Percentiles rank a stretch among this genome's conserved stretches.
These are phyloP conservation scores for Colletotrichum sp. DNA, from an alignment of 2,329 filamentous ascomycete genomes.

Conservation along the genomic window DNA sequence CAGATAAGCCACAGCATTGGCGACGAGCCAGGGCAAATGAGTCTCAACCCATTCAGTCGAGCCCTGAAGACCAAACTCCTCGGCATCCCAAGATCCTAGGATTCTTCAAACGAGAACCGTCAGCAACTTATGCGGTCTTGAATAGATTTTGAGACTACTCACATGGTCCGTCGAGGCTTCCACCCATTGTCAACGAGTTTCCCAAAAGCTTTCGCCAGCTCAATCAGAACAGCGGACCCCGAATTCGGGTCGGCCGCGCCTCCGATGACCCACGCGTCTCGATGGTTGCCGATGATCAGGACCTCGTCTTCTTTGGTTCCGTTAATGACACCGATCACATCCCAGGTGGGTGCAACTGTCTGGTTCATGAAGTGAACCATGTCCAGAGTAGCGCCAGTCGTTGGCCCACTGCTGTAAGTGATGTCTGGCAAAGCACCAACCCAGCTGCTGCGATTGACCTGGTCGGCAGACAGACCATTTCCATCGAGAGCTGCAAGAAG, in stretches of 20 bases:
- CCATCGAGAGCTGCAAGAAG: background rate
- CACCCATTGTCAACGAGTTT: constrained; percentile 51
- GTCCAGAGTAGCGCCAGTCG: background rate
- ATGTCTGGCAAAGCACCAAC: constrained; percentile 2
- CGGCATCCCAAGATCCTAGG: constrained; percentile 37
- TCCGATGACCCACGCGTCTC: constrained; percentile 59
- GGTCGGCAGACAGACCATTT: background rate
- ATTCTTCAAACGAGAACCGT: background rate
- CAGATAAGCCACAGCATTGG: constrained; percentile 39
- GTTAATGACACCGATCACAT: constrained; percentile 46
- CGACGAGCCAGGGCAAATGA: constrained; percentile 8
- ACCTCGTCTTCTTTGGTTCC: constrained; percentile 43
- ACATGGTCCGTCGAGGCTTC: constrained; percentile 56
- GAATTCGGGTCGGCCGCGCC: constrained; percentile 58
- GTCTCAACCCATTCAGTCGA: constrained; percentile 14
- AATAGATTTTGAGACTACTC: background rate
- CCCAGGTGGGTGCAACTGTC: constrained; percentile 16
- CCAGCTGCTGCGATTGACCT: constrained; percentile 8
- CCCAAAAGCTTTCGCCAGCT: constrained; percentile 53
- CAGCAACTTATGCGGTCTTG: fast-evolving
- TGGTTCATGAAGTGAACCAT: constrained; percentile 15
- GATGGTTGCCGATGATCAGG: constrained; percentile 55
- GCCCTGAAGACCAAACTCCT: constrained; percentile 31
- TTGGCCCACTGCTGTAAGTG: constrained; percentile 8
- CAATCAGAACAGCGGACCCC: constrained; percentile 52